Evolutionary conservation across 129 eudicot genomes (phyloP), one percentile per base, ranked within the genome.

Genomic region (Cynara cardunculus): DNA sequence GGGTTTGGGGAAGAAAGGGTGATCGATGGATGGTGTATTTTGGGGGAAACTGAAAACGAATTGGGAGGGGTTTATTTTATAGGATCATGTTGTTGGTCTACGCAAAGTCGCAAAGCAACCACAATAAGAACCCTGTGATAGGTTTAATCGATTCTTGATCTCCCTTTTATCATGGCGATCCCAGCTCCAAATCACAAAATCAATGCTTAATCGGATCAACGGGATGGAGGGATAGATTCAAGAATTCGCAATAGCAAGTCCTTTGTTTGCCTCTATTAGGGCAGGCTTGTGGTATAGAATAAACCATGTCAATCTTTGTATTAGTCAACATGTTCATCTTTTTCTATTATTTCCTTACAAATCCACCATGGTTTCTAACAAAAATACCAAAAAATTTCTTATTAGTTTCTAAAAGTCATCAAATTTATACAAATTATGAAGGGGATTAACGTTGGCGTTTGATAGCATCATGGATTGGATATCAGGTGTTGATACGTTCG

Each of bases 231-330:
- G 59, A 44, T 78, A 21, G 83, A 71, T 25, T 53, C 37, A 80
- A 14, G 70, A 30, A 70, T 69, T 41, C 46, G 41, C n/a, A 41
- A 16, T 37, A 2, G 80, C 5, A 56, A 9, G 21, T 68, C 39
- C 66, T 44, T 41, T 28, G 69, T 78, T 44, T 10, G 74, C 26
- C 70, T 65, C 2, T 66, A 28, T 78, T 79, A 79, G 83, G 82
- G 83, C 53, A 79, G 76, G 71, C 59, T 31, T 49, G 83, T 79
- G 77, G 83, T 71, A 46, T 49, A 24, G 56, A 79, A 79, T 56
- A 79, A 49, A 21, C 81, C 81, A 78, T 78, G 75, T 71, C 75
- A 71, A 71, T 71, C 75, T 71, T 32, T 68, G 9, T 12, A 68
- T 68, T 68, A 68, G 72, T 68, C 72, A 68, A 68, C 32, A 27